A percentile compares a stretch with the other conserved stretches of the same genome.
Evolutionary conservation across 2,329 filamentous ascomycete species (phyloP).

Genomic region (Xylaria arbuscula): DNA sequence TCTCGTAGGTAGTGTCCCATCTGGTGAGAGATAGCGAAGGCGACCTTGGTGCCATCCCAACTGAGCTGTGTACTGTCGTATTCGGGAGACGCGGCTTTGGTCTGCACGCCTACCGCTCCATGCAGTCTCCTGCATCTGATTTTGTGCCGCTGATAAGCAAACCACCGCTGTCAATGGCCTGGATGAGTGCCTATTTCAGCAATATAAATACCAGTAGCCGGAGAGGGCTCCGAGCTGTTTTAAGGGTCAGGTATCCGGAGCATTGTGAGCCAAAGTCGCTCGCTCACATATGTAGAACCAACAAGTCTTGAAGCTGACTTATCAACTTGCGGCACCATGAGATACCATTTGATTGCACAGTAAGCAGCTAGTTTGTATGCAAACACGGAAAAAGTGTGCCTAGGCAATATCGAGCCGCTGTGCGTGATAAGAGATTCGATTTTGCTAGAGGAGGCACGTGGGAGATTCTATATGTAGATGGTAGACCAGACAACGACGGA

Average conservation of each 20-base stretch:
- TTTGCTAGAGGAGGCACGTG: not conserved
- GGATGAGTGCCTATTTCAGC: too few relatives aligned
- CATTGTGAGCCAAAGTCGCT: too few relatives aligned
- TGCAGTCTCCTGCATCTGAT: too few relatives aligned
- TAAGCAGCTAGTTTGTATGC: not conserved
- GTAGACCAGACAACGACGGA: not conserved
- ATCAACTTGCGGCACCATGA: too few relatives aligned
- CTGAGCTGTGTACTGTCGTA: slow-evolving; percentile 16
- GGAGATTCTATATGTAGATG: not conserved
- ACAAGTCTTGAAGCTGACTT: too few relatives aligned
- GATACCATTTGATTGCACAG: not conserved
- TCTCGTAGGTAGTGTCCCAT: too few relatives aligned
- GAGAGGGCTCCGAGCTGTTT: too few relatives aligned
- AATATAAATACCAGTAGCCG: too few relatives aligned
- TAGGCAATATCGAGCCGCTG: not conserved
- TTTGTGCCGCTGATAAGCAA: not conserved
- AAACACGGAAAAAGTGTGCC: not conserved
- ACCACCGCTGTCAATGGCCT: not conserved
- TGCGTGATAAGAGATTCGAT: not conserved
- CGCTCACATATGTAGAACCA: too few relatives aligned
- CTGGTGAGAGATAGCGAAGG: too few relatives aligned
- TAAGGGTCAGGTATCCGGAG: too few relatives aligned
- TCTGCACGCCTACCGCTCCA: not conserved
- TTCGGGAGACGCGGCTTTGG: slow-evolving; percentile 25
- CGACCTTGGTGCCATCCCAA: slow-evolving; percentile 14